phyloP scores from a whole-genome alignment of 768 basidiomycete genomes.

The Lactarius akahatsu region DNA sequence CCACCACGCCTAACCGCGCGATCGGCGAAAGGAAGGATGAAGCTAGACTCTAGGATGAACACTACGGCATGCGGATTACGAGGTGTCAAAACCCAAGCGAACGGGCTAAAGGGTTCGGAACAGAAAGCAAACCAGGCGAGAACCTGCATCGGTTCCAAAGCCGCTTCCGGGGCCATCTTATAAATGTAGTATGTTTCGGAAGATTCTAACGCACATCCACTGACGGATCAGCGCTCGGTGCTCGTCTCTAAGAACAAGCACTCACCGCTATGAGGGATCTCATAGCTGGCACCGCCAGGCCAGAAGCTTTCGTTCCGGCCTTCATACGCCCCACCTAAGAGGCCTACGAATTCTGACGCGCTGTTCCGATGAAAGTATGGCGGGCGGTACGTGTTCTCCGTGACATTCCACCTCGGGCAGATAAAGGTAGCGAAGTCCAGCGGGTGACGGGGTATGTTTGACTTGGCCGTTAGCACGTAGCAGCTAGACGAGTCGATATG shows the following conservation, averaged over 20 bases:
- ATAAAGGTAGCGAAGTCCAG: too few species aligned
- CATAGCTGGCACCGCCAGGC: constrained; percentile 60
- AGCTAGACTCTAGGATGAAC: constrained; percentile 61
- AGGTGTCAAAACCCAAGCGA: not conserved
- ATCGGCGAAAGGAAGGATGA: constrained; percentile 63
- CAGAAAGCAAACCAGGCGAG: constrained; percentile 43
- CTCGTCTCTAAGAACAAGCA: not conserved
- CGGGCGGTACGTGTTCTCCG: constrained; percentile 51
- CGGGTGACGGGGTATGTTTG: too few species aligned
- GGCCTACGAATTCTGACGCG: constrained; percentile 61
- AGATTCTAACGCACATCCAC: constrained; percentile 41
- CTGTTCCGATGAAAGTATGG: constrained; percentile 69
- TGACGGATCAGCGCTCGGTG: too few species aligned
- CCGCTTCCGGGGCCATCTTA: constrained; percentile 53
- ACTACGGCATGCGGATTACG: constrained; percentile 34
- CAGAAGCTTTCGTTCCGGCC: constrained; percentile 61
- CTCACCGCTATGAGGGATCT: constrained; percentile 54
- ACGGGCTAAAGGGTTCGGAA: not conserved
- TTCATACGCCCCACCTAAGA: constrained; percentile 59
- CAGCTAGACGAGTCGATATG: too few species aligned
- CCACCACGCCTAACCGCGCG: constrained; percentile 59
- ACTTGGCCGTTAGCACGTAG: too few species aligned
- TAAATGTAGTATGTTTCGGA: constrained; percentile 47
- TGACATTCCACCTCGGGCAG: too few species aligned
- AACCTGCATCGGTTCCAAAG: constrained; percentile 50